Evolutionary conservation across 2,329 filamentous ascomycete genomes (phyloP).

Genomic region (Cercospora janseana): DNA sequence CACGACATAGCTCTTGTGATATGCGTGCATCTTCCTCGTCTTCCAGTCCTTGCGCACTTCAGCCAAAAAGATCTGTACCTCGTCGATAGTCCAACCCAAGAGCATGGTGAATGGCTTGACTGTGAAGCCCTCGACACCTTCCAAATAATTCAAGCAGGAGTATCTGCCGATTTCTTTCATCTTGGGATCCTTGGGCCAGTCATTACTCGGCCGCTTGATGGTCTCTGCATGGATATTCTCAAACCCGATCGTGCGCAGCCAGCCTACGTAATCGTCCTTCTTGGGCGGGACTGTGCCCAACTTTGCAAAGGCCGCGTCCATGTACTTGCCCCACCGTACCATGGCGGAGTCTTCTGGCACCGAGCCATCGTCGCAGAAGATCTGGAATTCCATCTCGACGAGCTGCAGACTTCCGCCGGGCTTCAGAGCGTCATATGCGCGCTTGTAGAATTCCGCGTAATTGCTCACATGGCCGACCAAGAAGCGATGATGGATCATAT

Average conservation of each 20-base stretch:
- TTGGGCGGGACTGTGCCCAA: slow-evolving; percentile 22
- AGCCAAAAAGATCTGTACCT: slow-evolving; percentile 8
- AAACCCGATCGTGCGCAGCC: slow-evolving; percentile 30
- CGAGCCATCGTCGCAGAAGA: slow-evolving; percentile 43
- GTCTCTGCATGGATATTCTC: slow-evolving; percentile 29
- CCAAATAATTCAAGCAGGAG: slow-evolving; percentile 26
- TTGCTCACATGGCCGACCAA: slow-evolving; percentile 31
- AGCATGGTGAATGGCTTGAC: slow-evolving; percentile 45
- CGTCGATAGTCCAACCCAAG: slow-evolving; percentile 44
- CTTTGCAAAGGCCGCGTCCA: slow-evolving; percentile 27
- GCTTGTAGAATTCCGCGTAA: slow-evolving; percentile 29
- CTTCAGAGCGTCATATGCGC: slow-evolving; percentile 37
- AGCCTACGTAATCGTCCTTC: slow-evolving; percentile 19
- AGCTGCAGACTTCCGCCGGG: slow-evolving; percentile 47
- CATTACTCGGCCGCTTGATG: slow-evolving; percentile 30
- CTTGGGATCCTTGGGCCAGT: slow-evolving; percentile 33
- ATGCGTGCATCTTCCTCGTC: slow-evolving; percentile 25
- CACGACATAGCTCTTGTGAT: slow-evolving; percentile 25
- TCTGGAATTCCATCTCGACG: slow-evolving; percentile 44
- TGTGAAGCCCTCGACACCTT: slow-evolving; percentile 31
- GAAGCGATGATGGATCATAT: slow-evolving; percentile 46
- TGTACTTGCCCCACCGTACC: slow-evolving; percentile 31
- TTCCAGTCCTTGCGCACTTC: slow-evolving; percentile 10
- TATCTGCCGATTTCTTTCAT: slow-evolving; percentile 22
- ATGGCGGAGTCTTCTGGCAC: slow-evolving; percentile 32